Evolutionary conservation across 139 green algal species (phyloP), one percentile per base, ranked within the genome.

Genomic region (Closterium sp.): DNA sequence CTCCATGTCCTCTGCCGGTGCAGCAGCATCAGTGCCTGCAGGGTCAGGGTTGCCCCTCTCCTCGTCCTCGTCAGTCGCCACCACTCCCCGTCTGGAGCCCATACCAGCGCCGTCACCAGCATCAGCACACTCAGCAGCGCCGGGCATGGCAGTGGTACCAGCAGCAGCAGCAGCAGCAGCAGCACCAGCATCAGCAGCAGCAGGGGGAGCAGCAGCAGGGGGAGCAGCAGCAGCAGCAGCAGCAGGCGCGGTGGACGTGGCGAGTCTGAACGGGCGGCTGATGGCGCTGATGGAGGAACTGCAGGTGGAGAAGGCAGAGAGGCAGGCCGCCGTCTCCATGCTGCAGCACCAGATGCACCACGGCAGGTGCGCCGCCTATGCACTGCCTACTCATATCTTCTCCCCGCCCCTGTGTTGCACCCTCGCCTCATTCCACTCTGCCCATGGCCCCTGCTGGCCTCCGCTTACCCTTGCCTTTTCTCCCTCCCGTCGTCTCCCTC

Each of bases 311-410:
- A 32, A 19, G 81, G 81, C 81, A 1, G 81, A 86, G 81, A 32
- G 81, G 81, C 81, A 86, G 81, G 81, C 81, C 7, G 81, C 81
- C 31, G 81, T 86, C 16, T 34, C 81, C n/a, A 86, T 86, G 81
- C 81, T 86, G 81, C 81, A 86, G 28, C 81, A 86, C n/a, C 81
- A 86, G 28, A 32, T 86, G 81, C 81, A 86, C 81, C 43, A 69
- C 9, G 43, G 43, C 43, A 69, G 43, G 43, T 69, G 43, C 12
- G 43, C 23, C 38, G 43, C 43, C 43, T 16, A 69, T 69, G 43
- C 43, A 69, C 43, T 69, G 43, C 43, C 43, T 2, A 16, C 9
- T 69, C 1, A 1, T 69, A 12, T 69, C 9, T 16, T 69, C 23
- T 16, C 43, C 23, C 5, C 3, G 4, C 36, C 36, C 36, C 36